Base-by-base conservation (phyloP, 2,329 filamentous ascomycete species). In the Orbilia blumenaviensis region DNA sequence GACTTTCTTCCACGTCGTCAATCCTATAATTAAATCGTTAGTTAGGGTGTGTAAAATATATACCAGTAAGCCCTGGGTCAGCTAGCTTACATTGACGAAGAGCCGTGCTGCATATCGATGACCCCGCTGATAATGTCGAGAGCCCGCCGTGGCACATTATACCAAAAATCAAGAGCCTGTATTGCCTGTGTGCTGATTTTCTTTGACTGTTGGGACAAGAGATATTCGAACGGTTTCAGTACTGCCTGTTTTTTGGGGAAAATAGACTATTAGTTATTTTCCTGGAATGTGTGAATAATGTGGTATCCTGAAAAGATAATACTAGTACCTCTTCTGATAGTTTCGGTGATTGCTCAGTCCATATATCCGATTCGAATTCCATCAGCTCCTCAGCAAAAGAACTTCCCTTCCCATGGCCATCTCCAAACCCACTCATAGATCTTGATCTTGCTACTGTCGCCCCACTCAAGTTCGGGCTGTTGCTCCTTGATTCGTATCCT, bases 121-220 rank as follows among this genome's bases (percentile, higher is more conserved):
- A 58, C 21, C 3, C 16, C 29, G 14, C 8, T 50, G 27, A 68
- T 67, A 23, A 67, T 67, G 9, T 67, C 38, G 9, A 67, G n/a
- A 58, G 63, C 34, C 14, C 48, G 32, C 16, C 21, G 46, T 27
- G 63, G 63, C 23, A 67, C 9, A 9, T 58, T 67, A 16, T 67
- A 67, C 63, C 63, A 67, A 25, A 36, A 56, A 18, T 67, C 63
- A 5, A 67, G 48, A 21, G 63, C 63, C 18, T 56, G 34, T 18
- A 67, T 67, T 34, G 50, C 60, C 8, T 41, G 36, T 12, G 52
- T 58, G 14, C 36, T 34, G 21, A 58, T 29, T 38, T 46, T 67
- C 23, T 67, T 67, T 10, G 34, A n/a, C 16, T 29, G 48, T 23
- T n/a, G 38, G 7, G 48, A 56, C 12, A 16, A 36, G 7, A 58